phyloP scores from a whole-genome alignment of 805 yeast species.

The Nadsonia fulvescens region DNA sequence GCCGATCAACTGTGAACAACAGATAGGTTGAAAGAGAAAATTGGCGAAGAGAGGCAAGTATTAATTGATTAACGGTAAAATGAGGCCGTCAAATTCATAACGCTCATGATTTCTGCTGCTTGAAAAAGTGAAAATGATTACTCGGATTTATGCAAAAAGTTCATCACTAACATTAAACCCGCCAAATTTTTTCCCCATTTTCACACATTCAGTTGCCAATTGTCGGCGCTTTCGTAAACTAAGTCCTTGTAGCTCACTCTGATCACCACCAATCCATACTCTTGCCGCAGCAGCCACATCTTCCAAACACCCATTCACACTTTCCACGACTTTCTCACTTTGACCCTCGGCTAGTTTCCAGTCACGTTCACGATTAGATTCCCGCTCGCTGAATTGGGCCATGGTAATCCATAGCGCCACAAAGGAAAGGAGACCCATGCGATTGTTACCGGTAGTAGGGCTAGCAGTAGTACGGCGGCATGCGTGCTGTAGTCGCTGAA shows the following conservation, averaged over 20 bases:
- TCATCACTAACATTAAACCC: constrained; percentile 16
- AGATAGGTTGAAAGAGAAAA: no score
- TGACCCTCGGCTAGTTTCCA: no score
- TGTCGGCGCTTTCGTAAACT: constrained; percentile 13
- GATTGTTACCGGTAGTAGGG: no score
- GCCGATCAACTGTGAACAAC: no score
- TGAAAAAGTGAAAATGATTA: no score
- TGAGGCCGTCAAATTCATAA: no score
- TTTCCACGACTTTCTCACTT: no score
- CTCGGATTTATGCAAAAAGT: no score
- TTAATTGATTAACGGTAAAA: no score
- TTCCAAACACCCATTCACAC: no score
- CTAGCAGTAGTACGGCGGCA: constrained; percentile 4
- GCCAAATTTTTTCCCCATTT: constrained; percentile 16
- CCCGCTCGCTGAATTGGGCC: constrained; percentile 9
- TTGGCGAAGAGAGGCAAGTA: no score
- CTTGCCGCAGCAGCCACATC: constrained; percentile 13
- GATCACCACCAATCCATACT: constrained; percentile 20
- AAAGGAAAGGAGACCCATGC: constrained; percentile 18
- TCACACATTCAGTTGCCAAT: constrained; percentile 17
- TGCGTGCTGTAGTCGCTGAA: constrained; percentile 7
- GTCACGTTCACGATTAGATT: constrained; percentile 5
- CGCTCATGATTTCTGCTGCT: no score
- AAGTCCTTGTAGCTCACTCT: constrained; percentile 15
- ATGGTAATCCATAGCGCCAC: constrained; percentile 13